Conservation (phyloP, 345 rosid genomes). For the Bruguiera sexangula region DNA sequence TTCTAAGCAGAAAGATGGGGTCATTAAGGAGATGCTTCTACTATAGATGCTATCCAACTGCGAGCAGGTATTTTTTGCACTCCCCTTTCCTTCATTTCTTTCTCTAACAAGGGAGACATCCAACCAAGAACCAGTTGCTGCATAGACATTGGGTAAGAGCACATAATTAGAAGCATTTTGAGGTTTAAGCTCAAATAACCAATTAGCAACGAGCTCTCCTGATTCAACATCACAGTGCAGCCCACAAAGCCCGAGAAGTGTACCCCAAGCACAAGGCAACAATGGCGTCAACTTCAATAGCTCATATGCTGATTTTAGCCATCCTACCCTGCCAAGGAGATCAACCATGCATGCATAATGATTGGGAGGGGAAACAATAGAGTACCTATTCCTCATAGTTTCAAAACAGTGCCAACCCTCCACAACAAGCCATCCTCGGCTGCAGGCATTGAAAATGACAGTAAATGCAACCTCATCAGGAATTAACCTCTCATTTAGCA, state of each 20-base stretch:
- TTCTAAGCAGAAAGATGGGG: neutral
- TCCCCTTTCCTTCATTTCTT: conserved; percentile 59
- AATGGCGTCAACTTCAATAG: conserved; percentile 50
- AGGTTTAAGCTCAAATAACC: conserved; percentile 59
- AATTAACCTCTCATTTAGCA: conserved; percentile 56
- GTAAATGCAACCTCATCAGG: conserved; percentile 74
- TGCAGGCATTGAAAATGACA: conserved; percentile 56
- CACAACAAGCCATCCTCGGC: conserved; percentile 50
- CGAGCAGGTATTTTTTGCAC: conserved; percentile 51
- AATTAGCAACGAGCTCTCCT: conserved; percentile 47
- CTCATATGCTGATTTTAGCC: conserved; percentile 49
- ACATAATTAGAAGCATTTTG: conserved; percentile 55
- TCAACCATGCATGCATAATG: conserved; percentile 68
- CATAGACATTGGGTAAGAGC: conserved; percentile 63
- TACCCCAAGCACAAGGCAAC: conserved; percentile 66
- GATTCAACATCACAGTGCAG: conserved; percentile 47
- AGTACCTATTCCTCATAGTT: conserved; percentile 43
- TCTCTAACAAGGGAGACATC: conserved; percentile 54
- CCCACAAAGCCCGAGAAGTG: conserved; percentile 59
- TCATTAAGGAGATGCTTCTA: neutral
- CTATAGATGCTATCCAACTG: conserved; percentile 28
- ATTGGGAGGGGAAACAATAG: conserved; percentile 48
- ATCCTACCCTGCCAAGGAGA: conserved; percentile 59
- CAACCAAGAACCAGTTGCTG: conserved; percentile 56
- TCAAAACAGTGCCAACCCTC: conserved; percentile 55